A percentile compares a stretch with the other conserved stretches of the same genome.
Conservation (phyloP, 2,329 filamentous ascomycete genomes). For the Pseudocercospora vitis region DNA sequence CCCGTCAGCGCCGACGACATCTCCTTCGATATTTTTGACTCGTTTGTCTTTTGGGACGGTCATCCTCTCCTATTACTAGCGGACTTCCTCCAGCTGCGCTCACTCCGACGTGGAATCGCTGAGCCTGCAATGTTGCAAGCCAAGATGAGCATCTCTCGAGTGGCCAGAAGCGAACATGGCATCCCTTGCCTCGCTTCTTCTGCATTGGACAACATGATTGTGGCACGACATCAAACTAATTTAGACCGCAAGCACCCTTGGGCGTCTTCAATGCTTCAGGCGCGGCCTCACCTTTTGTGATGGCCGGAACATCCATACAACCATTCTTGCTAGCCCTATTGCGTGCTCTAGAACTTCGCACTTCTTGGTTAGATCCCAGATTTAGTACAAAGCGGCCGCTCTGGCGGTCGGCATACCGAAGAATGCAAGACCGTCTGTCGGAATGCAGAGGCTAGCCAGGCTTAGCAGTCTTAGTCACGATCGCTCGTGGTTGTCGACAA, state of each 20-base stretch:
- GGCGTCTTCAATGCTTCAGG: too few relatives aligned
- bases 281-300: neutral
- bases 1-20: neutral
- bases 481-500: too few relatives aligned
- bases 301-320: neutral
- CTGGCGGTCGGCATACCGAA: neutral
- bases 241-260: too few relatives aligned
- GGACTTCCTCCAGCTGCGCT: too few relatives aligned
- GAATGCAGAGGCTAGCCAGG: neutral
- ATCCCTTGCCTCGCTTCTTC: neutral
- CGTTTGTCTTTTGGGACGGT: neutral
- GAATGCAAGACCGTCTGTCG: neutral
- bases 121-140: neutral
- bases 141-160: neutral
- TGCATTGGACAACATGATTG: neutral
- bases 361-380: too few relatives aligned
- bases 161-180: neutral
- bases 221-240: too few relatives aligned
- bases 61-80: neutral
- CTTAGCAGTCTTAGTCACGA: too few relatives aligned
- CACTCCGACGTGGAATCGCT: too few relatives aligned
- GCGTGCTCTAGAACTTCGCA: neutral
- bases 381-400: too few relatives aligned
- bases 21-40: neutral
- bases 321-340: neutral